phyloP scores from a whole-genome alignment of 2,329 filamentous ascomycete genomes.

The Aspergillus intermedius region DNA sequence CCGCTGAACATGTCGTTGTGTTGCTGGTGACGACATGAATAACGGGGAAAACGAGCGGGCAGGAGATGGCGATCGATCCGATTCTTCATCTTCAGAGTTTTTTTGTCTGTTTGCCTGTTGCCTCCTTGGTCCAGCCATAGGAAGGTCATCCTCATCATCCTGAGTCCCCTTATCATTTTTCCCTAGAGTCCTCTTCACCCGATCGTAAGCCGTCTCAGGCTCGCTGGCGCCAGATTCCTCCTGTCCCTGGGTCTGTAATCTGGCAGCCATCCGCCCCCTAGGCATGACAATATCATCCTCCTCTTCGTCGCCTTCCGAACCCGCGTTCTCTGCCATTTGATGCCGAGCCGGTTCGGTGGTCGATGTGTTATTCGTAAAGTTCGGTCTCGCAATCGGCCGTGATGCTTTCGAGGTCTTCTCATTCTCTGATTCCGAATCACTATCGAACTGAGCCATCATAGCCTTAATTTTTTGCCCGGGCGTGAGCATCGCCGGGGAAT shows the following conservation, averaged over 20 bases:
- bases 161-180: conserved; percentile 8
- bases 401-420: conserved; percentile 9
- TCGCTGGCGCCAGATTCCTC: conserved; percentile 5
- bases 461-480: conserved; percentile 45
- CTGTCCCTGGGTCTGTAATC: conserved; percentile 47
- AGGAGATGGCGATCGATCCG: conserved; percentile 16
- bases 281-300: conserved; percentile 52
- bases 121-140: conserved; percentile 22
- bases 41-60: conserved; percentile 33
- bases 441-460: conserved; percentile 44
- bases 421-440: conserved; percentile 42
- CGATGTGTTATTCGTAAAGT: conserved; percentile 2
- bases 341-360: conserved; percentile 2
- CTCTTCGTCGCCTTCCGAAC: conserved; percentile 26
- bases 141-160: conserved; percentile 23
- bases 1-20: conserved; percentile 7
- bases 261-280: conserved; percentile 57
- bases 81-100: conserved; percentile 21
- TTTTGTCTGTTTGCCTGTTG: conserved; percentile 24
- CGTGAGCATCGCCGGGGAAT: conserved; percentile 33
- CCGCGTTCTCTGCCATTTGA: conserved; percentile 16
- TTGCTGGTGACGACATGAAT: conserved; percentile 37
- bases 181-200: conserved; percentile 28
- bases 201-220: conserved; percentile 34
- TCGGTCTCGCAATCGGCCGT: conserved; percentile 5